A percentile compares a stretch with the other conserved stretches of the same genome.
Conservation (phyloP, 495 filamentous ascomycete genomes). For the Clavariopsis aquatica region DNA sequence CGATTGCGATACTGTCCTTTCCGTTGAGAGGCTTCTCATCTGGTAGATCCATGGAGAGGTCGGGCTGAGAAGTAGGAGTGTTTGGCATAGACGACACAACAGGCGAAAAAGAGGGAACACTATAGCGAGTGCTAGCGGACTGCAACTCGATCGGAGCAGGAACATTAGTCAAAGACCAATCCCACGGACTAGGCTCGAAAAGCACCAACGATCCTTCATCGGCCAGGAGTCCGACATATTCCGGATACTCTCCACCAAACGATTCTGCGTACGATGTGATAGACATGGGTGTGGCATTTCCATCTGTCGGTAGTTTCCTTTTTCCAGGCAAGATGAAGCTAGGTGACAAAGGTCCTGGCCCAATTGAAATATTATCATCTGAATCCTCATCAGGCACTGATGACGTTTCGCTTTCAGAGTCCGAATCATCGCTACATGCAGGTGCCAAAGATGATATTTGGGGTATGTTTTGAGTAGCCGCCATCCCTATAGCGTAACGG, state of each 20-base stretch:
- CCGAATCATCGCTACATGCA: slow-evolving; percentile 25
- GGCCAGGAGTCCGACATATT: slow-evolving; percentile 13
- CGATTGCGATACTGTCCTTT: slow-evolving; percentile 57
- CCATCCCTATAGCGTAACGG: slow-evolving; percentile 26
- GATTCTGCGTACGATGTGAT: slow-evolving; percentile 31
- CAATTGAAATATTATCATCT: slow-evolving; percentile 11
- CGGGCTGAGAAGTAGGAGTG: slow-evolving; percentile 43
- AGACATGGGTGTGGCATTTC: slow-evolving; percentile 36
- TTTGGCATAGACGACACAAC: slow-evolving; percentile 54
- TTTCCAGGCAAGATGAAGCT: slow-evolving; percentile 21
- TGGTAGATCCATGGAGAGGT: slow-evolving; percentile 3
- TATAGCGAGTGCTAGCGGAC: slow-evolving; percentile 7
- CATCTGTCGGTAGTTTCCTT: slow-evolving; percentile 32
- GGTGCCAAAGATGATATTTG: background rate
- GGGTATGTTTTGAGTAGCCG: slow-evolving; percentile 3
- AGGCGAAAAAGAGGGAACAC: slow-evolving; percentile 42
- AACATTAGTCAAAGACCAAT: slow-evolving; percentile 34
- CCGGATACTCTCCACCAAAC: slow-evolving; percentile 15
- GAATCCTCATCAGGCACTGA: slow-evolving; percentile 16
- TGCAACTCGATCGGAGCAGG: slow-evolving; percentile 21
- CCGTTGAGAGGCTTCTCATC: slow-evolving; percentile 31
- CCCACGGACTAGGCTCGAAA: slow-evolving; percentile 36
- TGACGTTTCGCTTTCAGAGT: slow-evolving; percentile 19
- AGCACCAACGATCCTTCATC: slow-evolving; percentile 25
- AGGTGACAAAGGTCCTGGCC: slow-evolving; percentile 3